These are phyloP conservation scores for Metarhizium brunneum DNA, from an alignment of 2,329 filamentous ascomycete species.

Conservation along the genomic window DNA sequence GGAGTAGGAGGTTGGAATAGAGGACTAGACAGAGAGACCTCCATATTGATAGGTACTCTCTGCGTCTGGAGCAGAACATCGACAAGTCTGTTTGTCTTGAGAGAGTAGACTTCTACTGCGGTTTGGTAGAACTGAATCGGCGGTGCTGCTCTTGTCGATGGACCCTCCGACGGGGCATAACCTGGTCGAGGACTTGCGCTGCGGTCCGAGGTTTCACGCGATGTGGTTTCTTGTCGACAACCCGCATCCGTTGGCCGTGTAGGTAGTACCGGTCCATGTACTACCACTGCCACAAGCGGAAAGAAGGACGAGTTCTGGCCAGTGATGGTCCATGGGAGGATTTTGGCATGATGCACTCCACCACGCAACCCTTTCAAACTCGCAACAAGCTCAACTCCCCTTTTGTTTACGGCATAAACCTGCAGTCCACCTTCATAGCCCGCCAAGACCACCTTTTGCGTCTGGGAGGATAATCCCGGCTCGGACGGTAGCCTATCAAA, in stretches of 20 bases:
- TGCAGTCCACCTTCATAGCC: constrained; percentile 76
- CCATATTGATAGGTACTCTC: constrained; percentile 46
- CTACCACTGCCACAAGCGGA: constrained; percentile 68
- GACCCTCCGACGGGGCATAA: constrained; percentile 26
- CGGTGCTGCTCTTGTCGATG: constrained; percentile 23
- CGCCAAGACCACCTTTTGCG: constrained; percentile 61
- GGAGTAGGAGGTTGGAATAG: constrained; percentile 61
- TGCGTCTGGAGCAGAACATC: constrained; percentile 66
- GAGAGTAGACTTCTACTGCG: constrained; percentile 78
- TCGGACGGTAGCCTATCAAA: constrained; percentile 61
- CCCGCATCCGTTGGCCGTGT: constrained; percentile 22
- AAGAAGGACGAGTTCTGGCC: constrained; percentile 46
- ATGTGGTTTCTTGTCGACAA: constrained; percentile 27
- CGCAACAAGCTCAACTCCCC: constrained; percentile 59
- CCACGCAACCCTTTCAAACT: constrained; percentile 70
- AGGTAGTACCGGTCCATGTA: constrained; percentile 66
- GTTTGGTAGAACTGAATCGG: constrained; percentile 66
- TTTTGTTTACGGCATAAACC: constrained; percentile 63
- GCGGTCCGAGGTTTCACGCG: constrained; percentile 28
- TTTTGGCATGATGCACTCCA: constrained; percentile 71
- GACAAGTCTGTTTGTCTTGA: constrained; percentile 63
- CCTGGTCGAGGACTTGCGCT: constrained; percentile 32
- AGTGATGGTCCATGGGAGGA: constrained; percentile 59
- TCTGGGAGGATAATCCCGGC: constrained; percentile 24
- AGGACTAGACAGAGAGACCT: constrained; percentile 47